Evolutionary conservation across 441 rosid species (phyloP), one percentile per base, ranked within the genome.

Genomic region (Hypseocharis bilobata): DNA sequence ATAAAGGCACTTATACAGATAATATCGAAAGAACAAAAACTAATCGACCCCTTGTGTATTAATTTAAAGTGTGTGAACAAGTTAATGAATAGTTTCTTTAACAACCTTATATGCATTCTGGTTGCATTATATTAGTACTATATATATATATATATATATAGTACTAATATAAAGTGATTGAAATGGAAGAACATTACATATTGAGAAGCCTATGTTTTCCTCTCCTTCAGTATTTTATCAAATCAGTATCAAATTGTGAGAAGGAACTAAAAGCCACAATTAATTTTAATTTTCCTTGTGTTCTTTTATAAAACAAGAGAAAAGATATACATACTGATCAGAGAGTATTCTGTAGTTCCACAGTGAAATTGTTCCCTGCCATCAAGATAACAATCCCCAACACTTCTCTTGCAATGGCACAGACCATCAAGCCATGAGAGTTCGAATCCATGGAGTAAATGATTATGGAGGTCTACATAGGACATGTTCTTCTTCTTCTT

Each of bases 401-500:
- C 1, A 10, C 30, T 6, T 1, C 2, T 4, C 7, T 19, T 0
- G 0, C 6, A 4, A 23, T 14, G 1, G 11, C n/a, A 14, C 4
- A 3, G 8, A 11, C 6, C 14, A 34, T 3, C 0, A 62, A 62
- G 23, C 65, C 65, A 62, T 6, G 59, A 64, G 17, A 47, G 29
- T 42, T 64, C 58, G 17, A 47, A 47, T 1, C 67, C 67, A 47
- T 49, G 10, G 16, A 13, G 0, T 36, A 64, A 45, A 0, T 27
- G 10, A 13, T 64, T 51, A 0, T 29, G 59, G 3, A 64, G 0
- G 19, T 64, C 27, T 0, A 23, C 4, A 7, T 28, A 47, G 17
- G 45, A 64, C 29, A 47, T 0, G 0, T 0, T 0, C 0, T 17
- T 2, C 7, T 4, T 1, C 29, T 27, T 0, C 0, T 0, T 0